phyloP scores from a whole-genome alignment of 306 rosid genomes.

The Ziziphus jujuba region DNA sequence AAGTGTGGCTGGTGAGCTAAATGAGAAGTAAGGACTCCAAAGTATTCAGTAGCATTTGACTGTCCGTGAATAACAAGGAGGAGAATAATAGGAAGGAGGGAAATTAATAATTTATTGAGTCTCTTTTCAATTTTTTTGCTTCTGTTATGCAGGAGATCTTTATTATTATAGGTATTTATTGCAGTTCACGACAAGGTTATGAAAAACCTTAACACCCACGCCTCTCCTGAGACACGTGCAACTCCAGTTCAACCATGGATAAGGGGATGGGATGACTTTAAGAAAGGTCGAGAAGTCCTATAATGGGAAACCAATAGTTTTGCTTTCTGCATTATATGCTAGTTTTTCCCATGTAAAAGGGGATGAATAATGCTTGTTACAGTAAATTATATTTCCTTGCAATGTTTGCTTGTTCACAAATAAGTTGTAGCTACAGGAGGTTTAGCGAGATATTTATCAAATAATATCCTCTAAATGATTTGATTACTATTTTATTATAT shows the following conservation, averaged over 20 bases:
- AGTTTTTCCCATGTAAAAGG: constrained; percentile 19
- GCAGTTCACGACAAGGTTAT: constrained; percentile 49
- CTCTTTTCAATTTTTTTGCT: constrained; percentile 8
- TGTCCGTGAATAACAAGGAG: background rate
- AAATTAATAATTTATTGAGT: background rate
- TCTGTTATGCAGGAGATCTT: constrained; percentile 53
- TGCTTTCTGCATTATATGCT: background rate
- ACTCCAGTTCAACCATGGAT: constrained; percentile 83
- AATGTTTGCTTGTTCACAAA: too few relatives aligned
- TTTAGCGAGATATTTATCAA: too few relatives aligned
- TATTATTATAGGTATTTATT: constrained; percentile 59
- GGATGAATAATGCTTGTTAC: background rate
- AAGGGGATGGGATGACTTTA: constrained; percentile 93
- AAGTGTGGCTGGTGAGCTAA: background rate
- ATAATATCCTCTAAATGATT: too few relatives aligned
- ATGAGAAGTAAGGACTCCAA: background rate
- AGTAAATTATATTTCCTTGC: too few relatives aligned
- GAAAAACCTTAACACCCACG: constrained; percentile 59
- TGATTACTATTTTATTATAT: too few relatives aligned
- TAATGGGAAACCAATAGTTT: constrained; percentile 75
- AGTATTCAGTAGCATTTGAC: background rate
- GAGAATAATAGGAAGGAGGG: background rate
- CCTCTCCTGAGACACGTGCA: constrained; percentile 76
- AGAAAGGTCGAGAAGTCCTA: constrained; percentile 62
- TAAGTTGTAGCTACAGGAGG: too few relatives aligned